These are phyloP conservation scores for Umbellularia californica DNA, from an alignment of 164 flowering plant genomes.

Conservation along the genomic window DNA sequence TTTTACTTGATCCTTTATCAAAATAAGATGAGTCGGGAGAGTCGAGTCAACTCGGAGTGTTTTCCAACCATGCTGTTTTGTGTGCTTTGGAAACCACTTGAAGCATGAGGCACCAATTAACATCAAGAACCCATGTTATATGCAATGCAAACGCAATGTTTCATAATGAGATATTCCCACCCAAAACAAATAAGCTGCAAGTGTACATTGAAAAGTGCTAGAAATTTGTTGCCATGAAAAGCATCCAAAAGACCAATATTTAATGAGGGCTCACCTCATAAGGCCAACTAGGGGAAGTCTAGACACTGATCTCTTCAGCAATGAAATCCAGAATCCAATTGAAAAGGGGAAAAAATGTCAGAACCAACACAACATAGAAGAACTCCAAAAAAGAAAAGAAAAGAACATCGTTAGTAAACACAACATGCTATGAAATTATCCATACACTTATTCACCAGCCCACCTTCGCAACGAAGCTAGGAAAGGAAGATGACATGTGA, in stretches of 20 bases:
- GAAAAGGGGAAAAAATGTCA: conserved; percentile 22
- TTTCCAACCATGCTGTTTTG: too few relatives aligned
- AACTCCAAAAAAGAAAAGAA: background rate
- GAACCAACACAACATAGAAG: conserved; percentile 3
- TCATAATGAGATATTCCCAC: background rate
- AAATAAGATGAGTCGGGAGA: too few relatives aligned
- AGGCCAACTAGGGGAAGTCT: conserved; percentile 91
- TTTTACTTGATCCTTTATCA: too few relatives aligned
- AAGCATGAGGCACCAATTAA: background rate
- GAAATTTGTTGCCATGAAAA: background rate
- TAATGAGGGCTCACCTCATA: conserved; percentile 58
- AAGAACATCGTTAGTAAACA: too few relatives aligned
- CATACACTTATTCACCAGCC: conserved; percentile 1
- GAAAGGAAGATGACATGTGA: conserved; percentile 90
- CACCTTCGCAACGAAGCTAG: conserved; percentile 97
- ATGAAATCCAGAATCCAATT: conserved; percentile 10
- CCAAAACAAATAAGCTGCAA: too few relatives aligned
- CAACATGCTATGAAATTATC: background rate
- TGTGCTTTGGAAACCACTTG: too few relatives aligned
- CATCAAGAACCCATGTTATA: background rate
- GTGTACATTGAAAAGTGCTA: background rate
- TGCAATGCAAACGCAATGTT: background rate
- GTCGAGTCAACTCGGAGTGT: too few relatives aligned
- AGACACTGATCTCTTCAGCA: conserved; percentile 88
- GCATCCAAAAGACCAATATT: background rate